These are phyloP conservation scores for Podospora didyma DNA, from an alignment of 495 filamentous ascomycete genomes.

Conservation along the genomic window DNA sequence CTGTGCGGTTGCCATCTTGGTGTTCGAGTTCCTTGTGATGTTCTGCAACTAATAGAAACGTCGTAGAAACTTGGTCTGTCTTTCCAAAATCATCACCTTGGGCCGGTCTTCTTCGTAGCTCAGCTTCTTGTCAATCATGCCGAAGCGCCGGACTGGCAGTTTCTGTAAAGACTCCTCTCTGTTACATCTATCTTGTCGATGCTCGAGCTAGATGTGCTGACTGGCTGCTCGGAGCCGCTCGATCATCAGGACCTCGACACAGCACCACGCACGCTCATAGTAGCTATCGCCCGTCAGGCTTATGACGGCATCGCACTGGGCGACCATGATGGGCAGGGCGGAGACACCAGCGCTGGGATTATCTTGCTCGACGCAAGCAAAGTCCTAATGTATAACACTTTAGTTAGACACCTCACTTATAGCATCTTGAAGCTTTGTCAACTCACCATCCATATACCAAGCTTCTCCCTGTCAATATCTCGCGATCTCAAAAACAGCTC, in stretches of 20 bases:
- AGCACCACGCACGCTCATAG: slow-evolving; percentile 23
- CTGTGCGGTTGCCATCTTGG: too few relatives aligned
- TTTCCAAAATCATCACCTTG: slow-evolving; percentile 23
- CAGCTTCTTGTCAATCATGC: slow-evolving; percentile 16
- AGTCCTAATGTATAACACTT: slow-evolving; percentile 12
- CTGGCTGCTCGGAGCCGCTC: slow-evolving; percentile 7
- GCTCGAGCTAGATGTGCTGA: slow-evolving; percentile 24
- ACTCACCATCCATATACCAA: slow-evolving; percentile 25
- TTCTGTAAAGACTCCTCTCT: slow-evolving; percentile 1
- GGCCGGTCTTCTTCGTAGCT: slow-evolving; percentile 22
- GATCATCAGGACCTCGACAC: slow-evolving; percentile 19
- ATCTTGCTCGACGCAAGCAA: slow-evolving; percentile 25
- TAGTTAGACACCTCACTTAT: slow-evolving; percentile 7
- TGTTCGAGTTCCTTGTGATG: too few relatives aligned
- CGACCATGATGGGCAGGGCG: slow-evolving; percentile 22
- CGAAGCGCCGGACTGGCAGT: neutral
- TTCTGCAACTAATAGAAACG: too few relatives aligned
- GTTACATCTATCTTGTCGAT: neutral
- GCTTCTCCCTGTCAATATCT: slow-evolving; percentile 10
- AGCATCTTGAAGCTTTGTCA: too few relatives aligned
- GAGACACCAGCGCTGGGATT: slow-evolving; percentile 17
- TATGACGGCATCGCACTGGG: slow-evolving; percentile 26
- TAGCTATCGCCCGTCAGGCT: slow-evolving; percentile 16
- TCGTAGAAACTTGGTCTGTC: slow-evolving; percentile 17
- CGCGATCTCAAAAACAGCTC: slow-evolving; percentile 18